These are phyloP conservation scores for Sclerotinia nivalis DNA, from an alignment of 2,329 filamentous ascomycete genomes.

Conservation along the genomic window DNA sequence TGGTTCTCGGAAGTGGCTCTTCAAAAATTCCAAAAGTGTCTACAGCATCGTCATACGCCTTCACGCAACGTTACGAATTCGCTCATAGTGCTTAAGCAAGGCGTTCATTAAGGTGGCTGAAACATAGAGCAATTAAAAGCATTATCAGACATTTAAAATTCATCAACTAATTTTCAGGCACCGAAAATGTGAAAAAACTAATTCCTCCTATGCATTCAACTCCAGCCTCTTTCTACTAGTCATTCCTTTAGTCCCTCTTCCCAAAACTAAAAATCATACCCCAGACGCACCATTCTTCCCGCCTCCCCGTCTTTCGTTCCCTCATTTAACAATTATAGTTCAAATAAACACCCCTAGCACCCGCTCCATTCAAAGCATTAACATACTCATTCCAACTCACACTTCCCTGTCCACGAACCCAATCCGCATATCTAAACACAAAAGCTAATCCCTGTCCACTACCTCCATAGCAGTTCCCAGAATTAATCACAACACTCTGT, in stretches of 20 bases:
- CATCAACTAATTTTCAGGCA: neutral
- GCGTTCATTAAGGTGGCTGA: neutral
- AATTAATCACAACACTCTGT: conserved; percentile 22
- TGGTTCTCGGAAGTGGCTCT: neutral
- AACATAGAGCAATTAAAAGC: neutral
- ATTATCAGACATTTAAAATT: neutral
- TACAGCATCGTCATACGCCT: too few species aligned
- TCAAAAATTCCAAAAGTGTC: neutral
- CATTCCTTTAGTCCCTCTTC: too few species aligned
- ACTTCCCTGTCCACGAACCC: conserved; percentile 20
- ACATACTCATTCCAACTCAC: conserved; percentile 27
- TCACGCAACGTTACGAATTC: neutral
- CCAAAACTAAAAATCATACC: neutral
- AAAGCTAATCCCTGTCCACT: conserved; percentile 22
- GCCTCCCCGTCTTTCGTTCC: too few species aligned
- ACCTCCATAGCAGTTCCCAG: conserved; percentile 9
- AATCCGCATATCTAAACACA: conserved; percentile 27
- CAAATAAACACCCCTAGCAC: conserved; percentile 27
- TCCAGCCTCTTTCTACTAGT: neutral
- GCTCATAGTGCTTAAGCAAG: neutral
- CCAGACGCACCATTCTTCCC: neutral
- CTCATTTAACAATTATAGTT: conserved; percentile 28
- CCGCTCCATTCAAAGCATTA: conserved; percentile 24
- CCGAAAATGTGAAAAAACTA: neutral
- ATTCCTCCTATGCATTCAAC: neutral